These are phyloP conservation scores for Fraxinus ornus DNA, from an alignment of 305 asterid genomes.

Conservation along the genomic window DNA sequence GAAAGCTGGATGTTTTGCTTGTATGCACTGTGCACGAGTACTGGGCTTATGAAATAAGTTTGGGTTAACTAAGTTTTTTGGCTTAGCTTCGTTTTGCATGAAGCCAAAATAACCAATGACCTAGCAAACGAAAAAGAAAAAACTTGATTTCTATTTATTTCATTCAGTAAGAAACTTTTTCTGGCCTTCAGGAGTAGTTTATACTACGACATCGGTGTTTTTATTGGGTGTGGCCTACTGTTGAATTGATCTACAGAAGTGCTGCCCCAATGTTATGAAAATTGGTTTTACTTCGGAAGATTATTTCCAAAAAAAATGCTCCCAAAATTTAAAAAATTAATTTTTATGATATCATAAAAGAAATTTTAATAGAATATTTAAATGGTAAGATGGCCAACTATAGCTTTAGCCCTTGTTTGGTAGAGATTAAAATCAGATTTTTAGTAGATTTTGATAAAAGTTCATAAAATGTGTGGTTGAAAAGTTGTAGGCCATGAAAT, in stretches of 20 bases:
- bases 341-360: not conserved
- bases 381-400: not conserved
- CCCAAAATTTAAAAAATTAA: not conserved
- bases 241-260: not conserved
- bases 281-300: not conserved
- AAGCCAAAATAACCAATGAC: not conserved
- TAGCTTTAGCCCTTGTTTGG: not conserved
- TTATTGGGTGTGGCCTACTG: not conserved
- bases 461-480: not conserved
- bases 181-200: not conserved
- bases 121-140: not conserved
- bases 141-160: not conserved
- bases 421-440: not conserved
- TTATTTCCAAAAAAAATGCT: not conserved
- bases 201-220: not conserved
- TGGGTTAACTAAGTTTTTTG: not conserved
- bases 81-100: not conserved
- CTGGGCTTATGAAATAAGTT: not conserved
- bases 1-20: not conserved
- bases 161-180: not conserved
- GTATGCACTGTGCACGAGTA: not conserved
- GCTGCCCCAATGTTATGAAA: not conserved
- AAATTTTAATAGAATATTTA: not conserved
- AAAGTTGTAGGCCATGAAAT: not conserved
- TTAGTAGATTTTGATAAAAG: not conserved